phyloP scores from a whole-genome alignment of 2,329 filamentous ascomycete species.

The Exophiala oligosperma region DNA sequence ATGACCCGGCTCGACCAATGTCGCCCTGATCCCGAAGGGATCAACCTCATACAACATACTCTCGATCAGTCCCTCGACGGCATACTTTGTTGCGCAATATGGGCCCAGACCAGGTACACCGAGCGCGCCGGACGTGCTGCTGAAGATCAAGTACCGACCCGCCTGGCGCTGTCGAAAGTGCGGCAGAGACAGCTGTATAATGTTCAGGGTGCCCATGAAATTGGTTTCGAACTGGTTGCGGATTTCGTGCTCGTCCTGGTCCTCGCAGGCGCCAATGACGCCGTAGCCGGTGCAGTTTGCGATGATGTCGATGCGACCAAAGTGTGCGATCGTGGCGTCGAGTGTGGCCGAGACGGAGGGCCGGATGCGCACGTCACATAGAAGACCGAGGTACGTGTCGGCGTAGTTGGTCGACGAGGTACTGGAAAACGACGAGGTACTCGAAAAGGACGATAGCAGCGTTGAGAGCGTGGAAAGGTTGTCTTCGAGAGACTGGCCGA shows the following conservation, averaged over 20 bases:
- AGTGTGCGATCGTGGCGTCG: slow-evolving; percentile 68
- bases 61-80: slow-evolving; percentile 92
- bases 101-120: slow-evolving; percentile 90
- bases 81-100: slow-evolving; percentile 96
- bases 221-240: slow-evolving; percentile 97
- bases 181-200: slow-evolving; percentile 83
- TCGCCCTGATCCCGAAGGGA: slow-evolving; percentile 87
- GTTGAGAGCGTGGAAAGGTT: slow-evolving; percentile 36
- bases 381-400: slow-evolving; percentile 66
- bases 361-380: slow-evolving; percentile 85
- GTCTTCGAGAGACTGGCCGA: slow-evolving; percentile 80
- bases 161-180: slow-evolving; percentile 76
- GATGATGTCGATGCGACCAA: slow-evolving; percentile 82
- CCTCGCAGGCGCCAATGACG: slow-evolving; percentile 92
- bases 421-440: slow-evolving; percentile 69
- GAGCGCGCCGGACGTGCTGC: slow-evolving; percentile 86
- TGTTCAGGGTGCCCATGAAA: slow-evolving; percentile 92
- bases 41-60: slow-evolving; percentile 97
- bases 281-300: slow-evolving; percentile 95
- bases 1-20: slow-evolving; percentile 86
- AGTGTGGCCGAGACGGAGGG: slow-evolving; percentile 75
- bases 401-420: slow-evolving; percentile 53
- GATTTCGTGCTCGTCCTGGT: slow-evolving; percentile 93
- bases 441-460: slow-evolving; percentile 65
- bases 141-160: slow-evolving; percentile 92